A percentile compares a stretch with the other conserved stretches of the same genome.
Conservation (phyloP, 176 grass and related monocot genomes). For the Phoenix dactylifera region DNA sequence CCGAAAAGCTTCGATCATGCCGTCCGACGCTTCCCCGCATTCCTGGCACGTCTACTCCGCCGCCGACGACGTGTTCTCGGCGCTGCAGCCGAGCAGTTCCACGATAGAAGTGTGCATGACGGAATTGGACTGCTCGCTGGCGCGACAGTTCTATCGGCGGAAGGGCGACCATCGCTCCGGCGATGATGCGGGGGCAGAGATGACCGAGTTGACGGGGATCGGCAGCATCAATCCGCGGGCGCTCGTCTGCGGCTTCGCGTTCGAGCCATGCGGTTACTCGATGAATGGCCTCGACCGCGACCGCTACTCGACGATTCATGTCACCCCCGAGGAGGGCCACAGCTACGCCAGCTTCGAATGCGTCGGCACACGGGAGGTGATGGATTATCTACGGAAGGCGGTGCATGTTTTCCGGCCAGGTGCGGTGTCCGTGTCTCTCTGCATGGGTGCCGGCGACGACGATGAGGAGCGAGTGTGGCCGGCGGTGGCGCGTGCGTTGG, state of each 20-base stretch:
- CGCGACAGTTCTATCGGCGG: conserved; percentile 10
- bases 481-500: conserved; percentile 15
- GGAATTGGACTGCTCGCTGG: conserved; percentile 22
- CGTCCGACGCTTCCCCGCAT: not conserved
- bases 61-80: not conserved
- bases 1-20: conserved; percentile 9
- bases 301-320: conserved; percentile 40
- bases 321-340: conserved; percentile 42
- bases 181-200: conserved; percentile 22
- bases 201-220: conserved; percentile 25
- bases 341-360: conserved; percentile 47
- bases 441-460: not conserved
- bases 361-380: not conserved
- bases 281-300: conserved; percentile 34
- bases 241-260: conserved; percentile 30
- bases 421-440: conserved; percentile 19
- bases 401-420: conserved; percentile 20
- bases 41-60: conserved; percentile 33
- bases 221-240: conserved; percentile 12
- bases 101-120: conserved; percentile 40
- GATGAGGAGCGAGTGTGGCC: conserved; percentile 1
- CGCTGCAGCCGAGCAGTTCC: not conserved
- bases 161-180: conserved; percentile 14
- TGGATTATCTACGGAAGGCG: not conserved
- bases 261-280: conserved; percentile 39